Percentiles rank a stretch among this genome's conserved stretches.
Evolutionary conservation across 306 rosid genomes (phyloP).

Genomic region (Malus sieversii): DNA sequence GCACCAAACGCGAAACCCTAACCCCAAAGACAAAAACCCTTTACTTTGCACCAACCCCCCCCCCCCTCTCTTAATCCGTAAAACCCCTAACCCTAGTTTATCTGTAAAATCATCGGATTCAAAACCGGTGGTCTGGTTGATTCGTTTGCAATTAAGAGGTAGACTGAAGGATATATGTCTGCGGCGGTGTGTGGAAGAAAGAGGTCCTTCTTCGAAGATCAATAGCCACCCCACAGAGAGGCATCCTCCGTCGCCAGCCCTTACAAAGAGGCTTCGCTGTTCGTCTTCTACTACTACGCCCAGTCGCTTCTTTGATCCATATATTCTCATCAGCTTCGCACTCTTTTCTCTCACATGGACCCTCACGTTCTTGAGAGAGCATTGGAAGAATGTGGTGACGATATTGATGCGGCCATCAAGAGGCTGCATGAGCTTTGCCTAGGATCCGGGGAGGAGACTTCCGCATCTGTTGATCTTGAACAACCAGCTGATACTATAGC

Average conservation of each 20-base stretch:
- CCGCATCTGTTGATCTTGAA: constrained; percentile 11
- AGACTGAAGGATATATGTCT: constrained; percentile 57
- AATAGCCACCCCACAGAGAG: too few relatives aligned
- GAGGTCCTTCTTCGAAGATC: constrained; percentile 91
- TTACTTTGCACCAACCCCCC: not conserved
- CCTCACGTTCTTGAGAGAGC: constrained; percentile 62
- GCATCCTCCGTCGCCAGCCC: constrained; percentile 81
- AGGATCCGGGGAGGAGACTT: constrained; percentile 34
- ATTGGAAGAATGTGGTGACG: constrained; percentile 71
- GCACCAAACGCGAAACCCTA: constrained; percentile 12
- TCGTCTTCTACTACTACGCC: constrained; percentile 66
- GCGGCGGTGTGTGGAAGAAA: constrained; percentile 95
- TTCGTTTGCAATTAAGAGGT: not conserved
- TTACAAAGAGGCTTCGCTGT: constrained; percentile 81
- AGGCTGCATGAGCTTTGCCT: constrained; percentile 58
- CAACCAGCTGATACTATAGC: constrained; percentile 28
- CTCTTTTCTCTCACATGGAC: constrained; percentile 76
- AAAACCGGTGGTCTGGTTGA: not conserved
- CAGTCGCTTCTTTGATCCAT: constrained; percentile 42
- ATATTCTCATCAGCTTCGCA: constrained; percentile 52
- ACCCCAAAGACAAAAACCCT: constrained; percentile 21
- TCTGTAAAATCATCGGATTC: constrained; percentile 1
- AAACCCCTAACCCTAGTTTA: constrained; percentile 8
- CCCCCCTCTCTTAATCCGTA: not conserved
- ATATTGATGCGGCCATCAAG: constrained; percentile 78